Percentiles rank a stretch among this genome's conserved stretches.
phyloP scores from a whole-genome alignment of 208 protist genomes.

The Histomonas meleagridis region DNA sequence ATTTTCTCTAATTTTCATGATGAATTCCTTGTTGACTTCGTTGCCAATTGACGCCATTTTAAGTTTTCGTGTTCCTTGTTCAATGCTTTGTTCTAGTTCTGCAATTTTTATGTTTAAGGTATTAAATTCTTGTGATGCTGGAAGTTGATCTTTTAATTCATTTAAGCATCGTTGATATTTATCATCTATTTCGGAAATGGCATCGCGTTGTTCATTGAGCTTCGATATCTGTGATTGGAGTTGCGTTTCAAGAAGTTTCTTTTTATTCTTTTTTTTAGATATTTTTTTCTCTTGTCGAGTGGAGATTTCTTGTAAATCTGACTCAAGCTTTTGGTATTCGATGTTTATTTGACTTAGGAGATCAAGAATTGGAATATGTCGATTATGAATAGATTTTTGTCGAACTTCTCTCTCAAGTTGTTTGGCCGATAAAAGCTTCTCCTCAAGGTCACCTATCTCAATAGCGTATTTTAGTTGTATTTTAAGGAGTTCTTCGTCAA shows the following conservation, averaged over 20 bases:
- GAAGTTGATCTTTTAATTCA: not conserved
- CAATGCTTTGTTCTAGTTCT: not conserved
- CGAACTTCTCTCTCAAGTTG: not conserved
- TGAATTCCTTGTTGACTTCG: too few relatives aligned
- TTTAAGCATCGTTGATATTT: not conserved
- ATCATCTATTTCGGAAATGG: not conserved
- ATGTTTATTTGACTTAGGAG: not conserved
- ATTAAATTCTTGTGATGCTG: not conserved
- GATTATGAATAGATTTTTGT: not conserved
- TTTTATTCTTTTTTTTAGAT: not conserved
- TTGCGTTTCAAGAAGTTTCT: not conserved
- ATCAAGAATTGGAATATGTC: not conserved
- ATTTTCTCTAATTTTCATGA: too few relatives aligned
- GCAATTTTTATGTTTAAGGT: not conserved
- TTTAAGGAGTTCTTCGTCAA: too few relatives aligned
- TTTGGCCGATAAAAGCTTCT: not conserved
- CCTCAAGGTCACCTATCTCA: too few relatives aligned
- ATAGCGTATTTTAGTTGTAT: too few relatives aligned
- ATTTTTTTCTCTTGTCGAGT: not conserved
- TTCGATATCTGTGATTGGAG: not conserved
- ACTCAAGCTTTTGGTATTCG: not conserved
- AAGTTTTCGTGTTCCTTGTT: too few relatives aligned
- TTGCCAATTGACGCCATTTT: too few relatives aligned
- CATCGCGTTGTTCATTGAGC: not conserved
- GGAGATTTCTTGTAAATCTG: not conserved